phyloP scores from a whole-genome alignment of 2,329 filamentous ascomycete genomes.

The Rhynchosporium graminicola region DNA sequence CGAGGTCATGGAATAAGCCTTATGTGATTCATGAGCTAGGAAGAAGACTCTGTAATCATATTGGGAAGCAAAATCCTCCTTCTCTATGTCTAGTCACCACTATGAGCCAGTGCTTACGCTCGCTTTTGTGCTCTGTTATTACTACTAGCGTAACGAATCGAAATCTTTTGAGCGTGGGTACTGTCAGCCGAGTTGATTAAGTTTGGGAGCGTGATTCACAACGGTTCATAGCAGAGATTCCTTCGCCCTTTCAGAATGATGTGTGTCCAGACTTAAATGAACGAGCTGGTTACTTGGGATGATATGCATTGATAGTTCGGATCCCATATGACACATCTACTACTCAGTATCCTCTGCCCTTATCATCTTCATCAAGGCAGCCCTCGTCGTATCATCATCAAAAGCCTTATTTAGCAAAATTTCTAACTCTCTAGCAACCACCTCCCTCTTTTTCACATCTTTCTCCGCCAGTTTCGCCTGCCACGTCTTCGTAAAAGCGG shows the following conservation, averaged over 20 bases:
- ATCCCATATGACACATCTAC: background rate
- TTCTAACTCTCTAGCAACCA: slow-evolving; percentile 57
- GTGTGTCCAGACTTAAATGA: background rate
- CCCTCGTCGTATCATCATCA: slow-evolving; percentile 39
- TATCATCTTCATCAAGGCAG: slow-evolving; percentile 41
- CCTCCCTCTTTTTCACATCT: slow-evolving; percentile 43
- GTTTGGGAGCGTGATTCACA: background rate
- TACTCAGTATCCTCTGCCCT: slow-evolving; percentile 30
- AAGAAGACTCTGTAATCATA: too few relatives aligned
- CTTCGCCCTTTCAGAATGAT: background rate
- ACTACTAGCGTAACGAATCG: too few relatives aligned
- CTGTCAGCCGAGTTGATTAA: too few relatives aligned
- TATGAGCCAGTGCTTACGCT: too few relatives aligned
- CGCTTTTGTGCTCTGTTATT: too few relatives aligned
- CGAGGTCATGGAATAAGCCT: too few relatives aligned
- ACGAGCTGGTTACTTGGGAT: background rate
- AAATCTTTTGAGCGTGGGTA: too few relatives aligned
- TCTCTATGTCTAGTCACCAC: too few relatives aligned
- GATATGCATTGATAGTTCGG: background rate
- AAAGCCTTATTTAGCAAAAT: slow-evolving; percentile 59
- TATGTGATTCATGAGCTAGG: too few relatives aligned
- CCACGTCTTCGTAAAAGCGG: slow-evolving; percentile 62
- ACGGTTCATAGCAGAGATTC: too few relatives aligned
- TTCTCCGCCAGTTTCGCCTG: slow-evolving; percentile 53
- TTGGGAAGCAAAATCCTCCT: too few relatives aligned